A percentile compares a stretch with the other conserved stretches of the same genome.
Evolutionary conservation across 208 protist species (phyloP).

Genomic region (Leishmania amazonensis): DNA sequence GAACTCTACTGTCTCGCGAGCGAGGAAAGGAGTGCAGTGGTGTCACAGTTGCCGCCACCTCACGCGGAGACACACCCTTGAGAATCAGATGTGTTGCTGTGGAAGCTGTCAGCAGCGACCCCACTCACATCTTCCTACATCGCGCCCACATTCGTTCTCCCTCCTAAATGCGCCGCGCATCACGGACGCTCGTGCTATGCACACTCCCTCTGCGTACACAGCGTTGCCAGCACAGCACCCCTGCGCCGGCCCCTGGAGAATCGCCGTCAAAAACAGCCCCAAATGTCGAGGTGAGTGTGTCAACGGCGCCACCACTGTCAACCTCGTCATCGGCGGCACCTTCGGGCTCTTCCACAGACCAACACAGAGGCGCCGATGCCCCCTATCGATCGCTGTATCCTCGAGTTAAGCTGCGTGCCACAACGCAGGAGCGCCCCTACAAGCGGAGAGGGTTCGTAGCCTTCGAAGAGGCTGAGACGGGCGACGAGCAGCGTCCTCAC

Average conservation of each 20-base stretch:
- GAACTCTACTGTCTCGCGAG: background rate
- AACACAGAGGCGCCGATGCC: background rate
- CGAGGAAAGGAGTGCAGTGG: background rate
- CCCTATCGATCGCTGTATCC: slow-evolving; percentile 34
- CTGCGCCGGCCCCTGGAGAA: background rate
- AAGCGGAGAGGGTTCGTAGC: slow-evolving; percentile 22
- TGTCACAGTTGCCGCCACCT: background rate
- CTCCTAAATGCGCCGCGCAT: slow-evolving; percentile 12
- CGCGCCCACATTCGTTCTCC: background rate
- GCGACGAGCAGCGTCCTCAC: background rate
- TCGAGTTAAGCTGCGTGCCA: slow-evolving; percentile 35
- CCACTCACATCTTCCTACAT: background rate
- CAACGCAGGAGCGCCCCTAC: slow-evolving; percentile 41
- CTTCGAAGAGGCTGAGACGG: slow-evolving; percentile 4
- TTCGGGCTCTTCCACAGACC: background rate
- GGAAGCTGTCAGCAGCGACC: background rate
- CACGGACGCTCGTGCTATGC: slow-evolving; percentile 4
- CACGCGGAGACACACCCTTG: background rate
- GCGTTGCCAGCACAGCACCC: slow-evolving; percentile 14
- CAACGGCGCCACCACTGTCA: background rate
- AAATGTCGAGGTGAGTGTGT: background rate
- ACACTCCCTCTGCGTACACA: background rate
- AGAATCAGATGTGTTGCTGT: background rate
- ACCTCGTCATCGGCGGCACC: background rate
- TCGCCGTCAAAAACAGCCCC: background rate